Conservation (phyloP, 1,284 basidiomycete species). For the Laetiporus sulphureus region DNA sequence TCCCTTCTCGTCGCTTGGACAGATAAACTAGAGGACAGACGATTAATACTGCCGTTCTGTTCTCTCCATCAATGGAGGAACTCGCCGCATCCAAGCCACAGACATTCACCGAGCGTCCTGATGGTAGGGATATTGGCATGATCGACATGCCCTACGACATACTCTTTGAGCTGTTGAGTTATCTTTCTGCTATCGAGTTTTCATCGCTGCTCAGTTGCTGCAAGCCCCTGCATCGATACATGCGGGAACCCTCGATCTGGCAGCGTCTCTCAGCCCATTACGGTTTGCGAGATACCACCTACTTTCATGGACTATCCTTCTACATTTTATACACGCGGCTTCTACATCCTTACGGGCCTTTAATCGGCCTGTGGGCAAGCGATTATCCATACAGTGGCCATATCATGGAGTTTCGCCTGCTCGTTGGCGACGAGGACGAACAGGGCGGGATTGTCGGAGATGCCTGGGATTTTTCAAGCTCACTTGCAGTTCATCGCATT, state of each 20-base stretch:
- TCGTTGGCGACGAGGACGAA: conserved; percentile 12
- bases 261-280: conserved; percentile 12
- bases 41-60: no score
- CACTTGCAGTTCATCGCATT: not conserved
- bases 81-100: no score
- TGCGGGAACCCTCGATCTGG: conserved; percentile 17
- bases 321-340: conserved; percentile 16
- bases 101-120: no score
- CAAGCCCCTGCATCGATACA: conserved; percentile 10
- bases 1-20: no score
- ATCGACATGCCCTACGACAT: conserved; percentile 17
- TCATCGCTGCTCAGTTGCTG: conserved; percentile 16
- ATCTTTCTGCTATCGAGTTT: conserved; percentile 11
- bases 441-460: conserved; percentile 20
- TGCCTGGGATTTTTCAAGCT: conserved; percentile 13
- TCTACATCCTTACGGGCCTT: conserved; percentile 16
- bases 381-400: conserved; percentile 18
- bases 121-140: no score
- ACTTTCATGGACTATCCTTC: conserved; percentile 13
- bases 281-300: conserved; percentile 13
- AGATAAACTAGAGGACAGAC: no score
- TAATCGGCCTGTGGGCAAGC: conserved; percentile 22
- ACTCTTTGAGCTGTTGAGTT: conserved; percentile 12
- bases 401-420: conserved; percentile 19
- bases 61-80: no score